These are phyloP conservation scores for Exophiala sp. DNA, from an alignment of 2,329 filamentous ascomycete genomes.

Conservation along the genomic window DNA sequence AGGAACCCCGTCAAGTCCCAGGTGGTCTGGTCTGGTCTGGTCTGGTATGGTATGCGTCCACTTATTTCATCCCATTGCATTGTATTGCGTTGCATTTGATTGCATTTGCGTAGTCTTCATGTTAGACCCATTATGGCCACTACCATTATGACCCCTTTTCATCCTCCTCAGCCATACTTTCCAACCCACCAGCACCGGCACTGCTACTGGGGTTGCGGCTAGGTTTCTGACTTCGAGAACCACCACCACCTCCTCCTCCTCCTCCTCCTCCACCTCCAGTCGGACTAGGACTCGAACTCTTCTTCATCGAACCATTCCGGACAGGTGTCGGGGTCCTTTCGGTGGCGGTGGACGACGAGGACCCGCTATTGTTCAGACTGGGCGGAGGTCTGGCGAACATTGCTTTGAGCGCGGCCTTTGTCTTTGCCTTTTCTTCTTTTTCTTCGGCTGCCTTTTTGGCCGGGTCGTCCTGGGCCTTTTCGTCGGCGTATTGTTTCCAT, in stretches of 20 bases:
- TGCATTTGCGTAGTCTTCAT: too few relatives aligned
- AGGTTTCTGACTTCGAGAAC: not conserved
- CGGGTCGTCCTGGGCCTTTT: slow-evolving; percentile 29
- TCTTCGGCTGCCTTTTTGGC: slow-evolving; percentile 25
- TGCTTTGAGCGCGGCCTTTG: slow-evolving; percentile 27
- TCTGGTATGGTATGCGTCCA: too few relatives aligned
- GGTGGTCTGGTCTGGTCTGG: too few relatives aligned
- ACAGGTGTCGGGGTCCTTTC: slow-evolving; percentile 11
- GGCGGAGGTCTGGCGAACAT: slow-evolving; percentile 27
- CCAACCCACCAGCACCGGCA: slow-evolving; percentile 15
- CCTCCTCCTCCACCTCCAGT: too few relatives aligned
- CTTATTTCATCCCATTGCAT: too few relatives aligned
- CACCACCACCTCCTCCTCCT: too few relatives aligned
- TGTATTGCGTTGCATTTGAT: too few relatives aligned
- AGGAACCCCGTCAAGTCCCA: too few relatives aligned
- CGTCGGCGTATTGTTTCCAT: slow-evolving; percentile 74
- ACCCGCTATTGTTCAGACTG: slow-evolving; percentile 7
- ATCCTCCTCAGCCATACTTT: slow-evolving; percentile 24
- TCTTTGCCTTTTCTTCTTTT: slow-evolving; percentile 29
- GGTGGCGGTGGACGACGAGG: slow-evolving; percentile 3
- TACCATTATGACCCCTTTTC: slow-evolving; percentile 16
- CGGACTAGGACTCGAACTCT: slow-evolving; percentile 4
- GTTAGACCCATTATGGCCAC: not conserved
- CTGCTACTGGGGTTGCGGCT: slow-evolving; percentile 12
- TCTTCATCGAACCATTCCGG: slow-evolving; percentile 17